Evolutionary conservation across 2,329 filamentous ascomycete species (phyloP), one percentile per base, ranked within the genome.

Genomic region (Ophiostoma ulmi): DNA sequence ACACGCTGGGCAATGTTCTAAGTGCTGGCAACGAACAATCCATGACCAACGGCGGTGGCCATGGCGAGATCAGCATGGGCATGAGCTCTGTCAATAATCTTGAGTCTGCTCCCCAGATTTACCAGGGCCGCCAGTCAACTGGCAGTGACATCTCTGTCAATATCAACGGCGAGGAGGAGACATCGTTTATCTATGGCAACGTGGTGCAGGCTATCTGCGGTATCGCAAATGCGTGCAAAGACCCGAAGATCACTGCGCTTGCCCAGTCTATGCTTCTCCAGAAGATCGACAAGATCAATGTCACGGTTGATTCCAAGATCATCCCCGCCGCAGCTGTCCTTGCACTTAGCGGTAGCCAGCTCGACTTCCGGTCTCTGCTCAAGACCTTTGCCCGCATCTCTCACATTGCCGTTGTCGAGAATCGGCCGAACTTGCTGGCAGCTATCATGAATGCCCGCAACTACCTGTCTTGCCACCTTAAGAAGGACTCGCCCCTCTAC

Each of bases 231-330:
- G 89, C 87, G 71, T 93, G 90, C 77, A 87, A 90, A 67, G 94
- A 99, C 76, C 89, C 93, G 72, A 97, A 97, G 80, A 97, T 99
- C 70, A 95, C 91, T 7, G 94, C 94, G 5, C 83, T 99, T 69
- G 94, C 94, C 2, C 91, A 97, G 75, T 96, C 93, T 0, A 97
- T 99, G 89, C 87, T 99, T 35, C 81, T 97, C n/a, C 95, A 99
- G 77, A 98, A 99, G 79, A 87, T 98, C 71, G 90, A 91, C 72
- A 94, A 95, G 79, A 88, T 97, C 70, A 95, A 88, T 76, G 84
- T 87, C 72, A 82, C 86, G 5, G 91, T 97, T 1, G 94, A 98
- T 81, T 89, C 91, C 39, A 90, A 90, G 70, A 95, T 99, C 72
- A 90, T 98, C 70, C 88, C 87, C 20, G 93, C 96, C 72, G 89